phyloP scores from a whole-genome alignment of 1,139 yeast species.

The Sugiyamaella grinbergsii region DNA sequence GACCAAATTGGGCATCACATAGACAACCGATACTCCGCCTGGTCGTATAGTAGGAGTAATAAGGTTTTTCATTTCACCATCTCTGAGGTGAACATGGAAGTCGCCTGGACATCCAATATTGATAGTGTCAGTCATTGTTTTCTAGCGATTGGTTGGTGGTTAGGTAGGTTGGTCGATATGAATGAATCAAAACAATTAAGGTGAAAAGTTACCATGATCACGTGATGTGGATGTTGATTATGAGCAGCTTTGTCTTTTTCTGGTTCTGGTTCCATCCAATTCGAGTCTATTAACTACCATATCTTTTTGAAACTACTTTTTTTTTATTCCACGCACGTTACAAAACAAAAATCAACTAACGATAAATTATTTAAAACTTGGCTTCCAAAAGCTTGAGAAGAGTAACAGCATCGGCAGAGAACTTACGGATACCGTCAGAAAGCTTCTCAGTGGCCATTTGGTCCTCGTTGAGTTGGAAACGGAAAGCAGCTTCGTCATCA shows the following conservation, averaged over 20 bases:
- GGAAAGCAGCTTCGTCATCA: slow-evolving; percentile 86
- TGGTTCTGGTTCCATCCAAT: too few species aligned
- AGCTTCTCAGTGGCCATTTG: slow-evolving; percentile 99
- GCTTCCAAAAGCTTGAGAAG: slow-evolving; percentile 76
- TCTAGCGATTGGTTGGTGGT: slow-evolving; percentile 4
- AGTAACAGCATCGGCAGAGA: slow-evolving; percentile 91
- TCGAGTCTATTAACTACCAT: too few species aligned
- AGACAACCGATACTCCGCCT: slow-evolving; percentile 91
- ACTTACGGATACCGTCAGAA: slow-evolving; percentile 95
- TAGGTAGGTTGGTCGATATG: too few species aligned
- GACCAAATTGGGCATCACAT: slow-evolving; percentile 92
- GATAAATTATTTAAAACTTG: slow-evolving; percentile 37
- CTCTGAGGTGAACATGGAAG: slow-evolving; percentile 94
- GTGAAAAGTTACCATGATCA: too few species aligned
- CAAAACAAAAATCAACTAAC: background rate
- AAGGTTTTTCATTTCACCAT: slow-evolving; percentile 87
- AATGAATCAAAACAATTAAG: too few species aligned
- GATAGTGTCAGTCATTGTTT: slow-evolving; percentile 38
- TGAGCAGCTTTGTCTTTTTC: too few species aligned
- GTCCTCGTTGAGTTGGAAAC: slow-evolving; percentile 90
- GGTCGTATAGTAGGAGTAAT: slow-evolving; percentile 86
- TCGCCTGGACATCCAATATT: slow-evolving; percentile 87
- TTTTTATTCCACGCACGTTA: background rate
- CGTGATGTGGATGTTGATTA: too few species aligned
- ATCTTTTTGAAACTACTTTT: too few species aligned